These are phyloP conservation scores for Zanthoxylum bungeanum DNA, from an alignment of 345 rosid genomes.

Conservation along the genomic window DNA sequence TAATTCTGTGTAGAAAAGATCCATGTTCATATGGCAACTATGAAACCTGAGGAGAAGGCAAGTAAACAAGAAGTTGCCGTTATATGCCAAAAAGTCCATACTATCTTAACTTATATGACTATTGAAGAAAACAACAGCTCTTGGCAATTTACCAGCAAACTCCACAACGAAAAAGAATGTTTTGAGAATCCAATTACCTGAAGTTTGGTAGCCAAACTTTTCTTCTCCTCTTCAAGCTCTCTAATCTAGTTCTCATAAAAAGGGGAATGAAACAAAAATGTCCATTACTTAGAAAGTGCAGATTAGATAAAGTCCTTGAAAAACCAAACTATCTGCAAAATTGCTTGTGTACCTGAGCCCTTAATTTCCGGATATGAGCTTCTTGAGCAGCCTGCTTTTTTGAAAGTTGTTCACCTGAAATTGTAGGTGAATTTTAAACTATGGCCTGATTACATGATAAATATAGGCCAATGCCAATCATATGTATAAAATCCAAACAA, in stretches of 20 bases:
- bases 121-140: not conserved
- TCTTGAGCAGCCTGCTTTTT: conserved; percentile 98
- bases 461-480: not conserved
- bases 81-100: not conserved
- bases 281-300: not conserved
- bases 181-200: conserved; percentile 59
- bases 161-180: not conserved
- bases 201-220: conserved; percentile 85
- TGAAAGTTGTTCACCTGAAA: conserved; percentile 96
- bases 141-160: not conserved
- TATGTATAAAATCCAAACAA: not conserved
- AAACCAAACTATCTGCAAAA: conserved; percentile 13
- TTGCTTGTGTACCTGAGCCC: conserved; percentile 76
- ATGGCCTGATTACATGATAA: not conserved
- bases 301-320: conserved; percentile 7
- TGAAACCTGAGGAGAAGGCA: not conserved
- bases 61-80: not conserved
- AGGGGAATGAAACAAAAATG: conserved; percentile 16
- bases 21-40: not conserved
- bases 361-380: conserved; percentile 87
- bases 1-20: not conserved
- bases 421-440: conserved; percentile 9
- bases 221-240: conserved; percentile 98
- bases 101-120: not conserved
- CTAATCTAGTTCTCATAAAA: conserved; percentile 60